Evolutionary conservation across 768 basidiomycete genomes (phyloP), one percentile per base, ranked within the genome.

Genomic region (Coprinopsis cinerea): DNA sequence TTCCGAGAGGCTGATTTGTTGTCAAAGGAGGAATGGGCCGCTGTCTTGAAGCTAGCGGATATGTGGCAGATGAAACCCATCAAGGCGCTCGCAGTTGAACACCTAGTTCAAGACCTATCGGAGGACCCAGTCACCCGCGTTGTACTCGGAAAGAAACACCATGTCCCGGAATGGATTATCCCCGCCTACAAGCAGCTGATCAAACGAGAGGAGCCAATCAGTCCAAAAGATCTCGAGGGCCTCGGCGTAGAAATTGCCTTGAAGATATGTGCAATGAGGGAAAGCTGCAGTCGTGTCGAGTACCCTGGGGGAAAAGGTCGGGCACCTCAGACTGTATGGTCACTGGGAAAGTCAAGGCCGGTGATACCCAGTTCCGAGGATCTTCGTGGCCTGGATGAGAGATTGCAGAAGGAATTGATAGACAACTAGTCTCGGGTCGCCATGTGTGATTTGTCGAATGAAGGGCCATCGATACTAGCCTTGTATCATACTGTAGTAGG

Each of bases 21-120:
- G n/a, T n/a, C n/a, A n/a, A n/a, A n/a, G n/a, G n/a, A 63, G 4
- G 62, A 61, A 41, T 73, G 74, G 75, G 54, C 64, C n/a, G 61
- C 66, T 0, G 61, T 69, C 22, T 53, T 71, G 18, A 68, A 68
- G 51, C 57, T 74, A 17, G 57, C 73, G 6, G 63, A 55, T 5
- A 67, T 70, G 59, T 74, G 73, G 68, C 56, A 61, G 32, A 69
- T 69, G 40, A 48, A 57, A 14, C 36, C 47, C 14, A 44, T 72
- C 28, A 59, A 66, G 27, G 44, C 53, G 14, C 50, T 58, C 25
- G 67, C 69, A 5, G 55, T 68, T 11, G 13, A 61, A 2, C 47
- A 56, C 2, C 56, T 75, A 24, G 47, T 53, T 25, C 37, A 52
- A 3, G 15, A 44, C 2, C 25, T 54, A 3, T 34, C 44, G 1